A percentile compares a stretch with the other conserved stretches of the same genome.
Evolutionary conservation across 2,329 filamentous ascomycete species (phyloP).

Genomic region (Corniculantispora saksenae): DNA sequence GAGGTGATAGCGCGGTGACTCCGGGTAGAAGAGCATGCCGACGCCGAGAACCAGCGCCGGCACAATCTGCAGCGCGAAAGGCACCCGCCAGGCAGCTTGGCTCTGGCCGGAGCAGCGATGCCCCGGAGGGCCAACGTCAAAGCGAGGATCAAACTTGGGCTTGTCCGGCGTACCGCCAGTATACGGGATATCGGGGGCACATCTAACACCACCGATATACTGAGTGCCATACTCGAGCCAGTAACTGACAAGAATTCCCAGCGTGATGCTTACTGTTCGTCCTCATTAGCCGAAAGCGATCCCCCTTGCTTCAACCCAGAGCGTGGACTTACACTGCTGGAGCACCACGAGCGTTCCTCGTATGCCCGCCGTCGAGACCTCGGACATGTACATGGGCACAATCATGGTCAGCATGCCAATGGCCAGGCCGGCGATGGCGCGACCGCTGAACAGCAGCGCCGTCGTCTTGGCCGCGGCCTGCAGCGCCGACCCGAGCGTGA

Average conservation of each 20-base stretch:
- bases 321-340: slow-evolving; percentile 32
- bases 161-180: slow-evolving; percentile 41
- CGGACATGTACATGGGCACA: slow-evolving; percentile 48
- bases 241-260: slow-evolving; percentile 45
- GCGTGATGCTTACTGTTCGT: slow-evolving; percentile 36
- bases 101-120: slow-evolving; percentile 45
- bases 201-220: slow-evolving; percentile 45
- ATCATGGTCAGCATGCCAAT: slow-evolving; percentile 43
- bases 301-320: no score
- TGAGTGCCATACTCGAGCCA: slow-evolving; percentile 45
- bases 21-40: slow-evolving; percentile 55
- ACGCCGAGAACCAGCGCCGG: slow-evolving; percentile 56
- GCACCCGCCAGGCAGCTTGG: slow-evolving; percentile 46
- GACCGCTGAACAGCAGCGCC: slow-evolving; percentile 43
- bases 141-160: slow-evolving; percentile 44
- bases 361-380: slow-evolving; percentile 50
- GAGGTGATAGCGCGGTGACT: slow-evolving; percentile 37
- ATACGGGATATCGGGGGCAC: slow-evolving; percentile 48
- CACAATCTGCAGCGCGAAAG: slow-evolving; percentile 52
- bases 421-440: slow-evolving; percentile 46
- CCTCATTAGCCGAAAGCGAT: not conserved
- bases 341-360: slow-evolving; percentile 49
- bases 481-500: slow-evolving; percentile 44
- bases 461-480: slow-evolving; percentile 44
- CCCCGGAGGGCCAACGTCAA: slow-evolving; percentile 40